Evolutionary conservation across 805 yeast species (phyloP).

Genomic region (Saturnispora mendoncae): DNA sequence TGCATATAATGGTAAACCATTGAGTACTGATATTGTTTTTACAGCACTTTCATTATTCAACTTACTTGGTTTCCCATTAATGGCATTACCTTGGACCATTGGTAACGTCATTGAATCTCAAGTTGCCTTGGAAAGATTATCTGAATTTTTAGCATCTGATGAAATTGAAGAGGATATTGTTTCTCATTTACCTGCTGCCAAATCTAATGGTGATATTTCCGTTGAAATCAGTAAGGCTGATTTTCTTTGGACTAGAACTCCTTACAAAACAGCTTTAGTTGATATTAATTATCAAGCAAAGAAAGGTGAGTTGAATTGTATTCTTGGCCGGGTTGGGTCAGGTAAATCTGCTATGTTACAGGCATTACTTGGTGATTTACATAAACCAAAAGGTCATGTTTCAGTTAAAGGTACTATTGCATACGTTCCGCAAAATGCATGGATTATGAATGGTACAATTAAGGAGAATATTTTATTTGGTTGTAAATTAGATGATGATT

Average conservation of each 20-base stretch:
- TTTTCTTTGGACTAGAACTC: constrained; percentile 70
- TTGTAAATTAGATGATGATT: constrained; percentile 67
- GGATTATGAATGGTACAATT: constrained; percentile 95
- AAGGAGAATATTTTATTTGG: constrained; percentile 90
- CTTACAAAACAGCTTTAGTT: constrained; percentile 50
- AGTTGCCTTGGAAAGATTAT: constrained; percentile 69
- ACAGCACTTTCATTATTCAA: constrained; percentile 87
- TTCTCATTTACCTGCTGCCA: constrained; percentile 38
- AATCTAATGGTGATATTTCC: constrained; percentile 55
- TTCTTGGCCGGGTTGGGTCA: constrained; percentile 60
- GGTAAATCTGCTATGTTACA: constrained; percentile 56
- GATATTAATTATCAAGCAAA: constrained; percentile 40
- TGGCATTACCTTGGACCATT: constrained; percentile 85
- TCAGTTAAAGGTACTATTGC: constrained; percentile 39
- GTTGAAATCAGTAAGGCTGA: constrained; percentile 57
- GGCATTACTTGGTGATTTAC: constrained; percentile 47
- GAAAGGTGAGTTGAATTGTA: constrained; percentile 48
- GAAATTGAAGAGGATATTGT: constrained; percentile 74
- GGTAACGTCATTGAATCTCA: constrained; percentile 83
- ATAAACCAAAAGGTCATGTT: constrained; percentile 28
- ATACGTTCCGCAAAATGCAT: constrained; percentile 68
- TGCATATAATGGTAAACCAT: constrained; percentile 45
- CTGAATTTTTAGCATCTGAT: constrained; percentile 58
- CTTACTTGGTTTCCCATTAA: constrained; percentile 81
- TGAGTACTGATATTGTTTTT: constrained; percentile 85